These are phyloP conservation scores for Cryptococcus depauperatus DNA, from an alignment of 1,284 basidiomycete genomes.

Conservation along the genomic window DNA sequence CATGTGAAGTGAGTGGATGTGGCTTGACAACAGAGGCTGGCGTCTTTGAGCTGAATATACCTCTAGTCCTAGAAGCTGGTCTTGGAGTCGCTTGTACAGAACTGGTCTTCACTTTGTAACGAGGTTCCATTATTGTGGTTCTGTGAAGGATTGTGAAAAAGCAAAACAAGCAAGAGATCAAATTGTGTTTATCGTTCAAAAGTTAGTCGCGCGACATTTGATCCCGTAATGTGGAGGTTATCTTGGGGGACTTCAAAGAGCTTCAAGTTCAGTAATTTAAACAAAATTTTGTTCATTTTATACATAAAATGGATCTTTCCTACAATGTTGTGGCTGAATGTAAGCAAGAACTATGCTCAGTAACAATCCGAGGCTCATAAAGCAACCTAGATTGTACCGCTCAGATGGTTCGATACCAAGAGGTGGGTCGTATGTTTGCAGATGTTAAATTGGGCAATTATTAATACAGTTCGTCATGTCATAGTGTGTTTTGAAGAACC, in stretches of 20 bases:
- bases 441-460: neutral
- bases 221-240: no score
- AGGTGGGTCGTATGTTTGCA: slow-evolving; percentile 18
- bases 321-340: slow-evolving; percentile 43
- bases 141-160: neutral
- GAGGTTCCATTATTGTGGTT: slow-evolving; percentile 8
- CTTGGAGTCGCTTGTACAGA: slow-evolving; percentile 14
- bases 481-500: slow-evolving; percentile 39
- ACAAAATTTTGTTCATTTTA: no score
- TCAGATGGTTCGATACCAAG: slow-evolving; percentile 42
- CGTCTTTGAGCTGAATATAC: slow-evolving; percentile 10
- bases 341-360: slow-evolving; percentile 14
- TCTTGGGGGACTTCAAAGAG: no score
- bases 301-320: slow-evolving; percentile 41
- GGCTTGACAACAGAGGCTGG: slow-evolving; percentile 14
- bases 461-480: no score
- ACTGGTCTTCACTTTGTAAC: slow-evolving; percentile 1
- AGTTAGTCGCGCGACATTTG: neutral
- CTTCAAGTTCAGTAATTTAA: no score
- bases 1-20: slow-evolving; percentile 24
- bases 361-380: neutral
- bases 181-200: neutral
- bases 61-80: slow-evolving; percentile 13
- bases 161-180: neutral
- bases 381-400: slow-evolving; percentile 33